These are phyloP conservation scores for Cryphonectria naterciae DNA, from an alignment of 2,329 filamentous ascomycete species.

Conservation along the genomic window DNA sequence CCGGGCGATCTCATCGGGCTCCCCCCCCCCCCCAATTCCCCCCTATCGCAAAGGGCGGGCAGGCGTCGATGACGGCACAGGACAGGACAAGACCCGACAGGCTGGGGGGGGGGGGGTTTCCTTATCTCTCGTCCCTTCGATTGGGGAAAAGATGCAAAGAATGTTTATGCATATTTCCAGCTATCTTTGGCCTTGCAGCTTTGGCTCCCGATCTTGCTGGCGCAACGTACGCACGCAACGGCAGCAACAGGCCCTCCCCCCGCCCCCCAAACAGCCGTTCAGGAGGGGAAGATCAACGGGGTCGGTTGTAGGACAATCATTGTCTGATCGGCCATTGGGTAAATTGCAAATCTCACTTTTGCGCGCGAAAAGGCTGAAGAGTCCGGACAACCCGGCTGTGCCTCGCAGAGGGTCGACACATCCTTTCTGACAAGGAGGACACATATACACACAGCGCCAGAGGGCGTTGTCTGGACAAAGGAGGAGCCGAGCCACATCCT, in stretches of 20 bases:
- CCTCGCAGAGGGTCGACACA: not conserved
- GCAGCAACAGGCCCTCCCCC: not conserved
- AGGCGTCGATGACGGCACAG: not conserved
- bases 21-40: not conserved
- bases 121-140: not conserved
- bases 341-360: conserved; percentile 8
- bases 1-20: conserved; percentile 3
- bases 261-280: not conserved
- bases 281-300: not conserved
- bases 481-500: conserved; percentile 13
- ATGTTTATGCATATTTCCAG: conserved; percentile 7
- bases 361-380: not conserved
- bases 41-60: not conserved
- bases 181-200: conserved; percentile 3
- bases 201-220: not conserved
- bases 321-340: not conserved
- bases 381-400: not conserved
- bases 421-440: not conserved
- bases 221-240: not conserved
- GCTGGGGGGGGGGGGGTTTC: not conserved
- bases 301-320: not conserved
- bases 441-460: not conserved
- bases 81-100: conserved; percentile 19
- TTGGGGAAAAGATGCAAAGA: conserved; percentile 17
- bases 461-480: not conserved